Evolutionary conservation across 352 stramenopile genomes (phyloP).

Genomic region (Blastocystis sp.): DNA sequence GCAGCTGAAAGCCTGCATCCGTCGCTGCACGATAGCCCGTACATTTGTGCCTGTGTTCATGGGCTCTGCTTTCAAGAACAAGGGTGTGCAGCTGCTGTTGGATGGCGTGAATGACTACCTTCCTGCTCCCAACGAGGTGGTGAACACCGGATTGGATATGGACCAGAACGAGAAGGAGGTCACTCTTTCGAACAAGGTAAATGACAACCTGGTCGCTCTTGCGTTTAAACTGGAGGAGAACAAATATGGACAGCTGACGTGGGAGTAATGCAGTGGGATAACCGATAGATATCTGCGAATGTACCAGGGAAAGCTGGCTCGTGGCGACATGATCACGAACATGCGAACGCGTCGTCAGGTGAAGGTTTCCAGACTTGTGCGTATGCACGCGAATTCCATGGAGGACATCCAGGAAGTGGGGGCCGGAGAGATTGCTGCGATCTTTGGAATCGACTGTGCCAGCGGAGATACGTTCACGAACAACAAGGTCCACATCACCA

Average conservation of each 20-base stretch:
- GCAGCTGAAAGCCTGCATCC: slow-evolving; percentile 85
- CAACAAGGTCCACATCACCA: slow-evolving; percentile 79
- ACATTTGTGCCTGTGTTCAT: slow-evolving; percentile 98
- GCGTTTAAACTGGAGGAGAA: slow-evolving; percentile 99
- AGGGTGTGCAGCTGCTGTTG: slow-evolving; percentile 84
- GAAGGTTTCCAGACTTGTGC: slow-evolving; percentile 80
- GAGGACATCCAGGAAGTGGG: slow-evolving; percentile 89
- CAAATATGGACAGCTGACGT: slow-evolving; percentile 96
- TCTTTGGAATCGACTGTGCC: slow-evolving; percentile 98
- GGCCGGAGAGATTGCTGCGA: slow-evolving; percentile 90
- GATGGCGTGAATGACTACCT: slow-evolving; percentile 95
- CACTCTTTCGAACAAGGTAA: slow-evolving; percentile 76
- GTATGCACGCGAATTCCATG: slow-evolving; percentile 99
- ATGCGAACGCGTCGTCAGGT: slow-evolving; percentile 67
- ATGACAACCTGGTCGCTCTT: slow-evolving; percentile 86
- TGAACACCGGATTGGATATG: slow-evolving; percentile 90
- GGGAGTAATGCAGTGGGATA: slow-evolving; percentile 83
- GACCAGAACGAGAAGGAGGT: slow-evolving; percentile 82
- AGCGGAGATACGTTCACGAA: slow-evolving; percentile 95
- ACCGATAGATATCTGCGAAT: slow-evolving; percentile 64
- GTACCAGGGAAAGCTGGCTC: slow-evolving; percentile 74
- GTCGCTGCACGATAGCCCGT: slow-evolving; percentile 86
- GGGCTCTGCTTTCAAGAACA: slow-evolving; percentile 86
- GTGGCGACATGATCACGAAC: slow-evolving; percentile 79
- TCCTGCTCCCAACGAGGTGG: slow-evolving; percentile 83